Percentiles rank a stretch among this genome's conserved stretches.
These are phyloP conservation scores for Gypsophila paniculata DNA, from an alignment of 179 eudicot species.

Conservation along the genomic window DNA sequence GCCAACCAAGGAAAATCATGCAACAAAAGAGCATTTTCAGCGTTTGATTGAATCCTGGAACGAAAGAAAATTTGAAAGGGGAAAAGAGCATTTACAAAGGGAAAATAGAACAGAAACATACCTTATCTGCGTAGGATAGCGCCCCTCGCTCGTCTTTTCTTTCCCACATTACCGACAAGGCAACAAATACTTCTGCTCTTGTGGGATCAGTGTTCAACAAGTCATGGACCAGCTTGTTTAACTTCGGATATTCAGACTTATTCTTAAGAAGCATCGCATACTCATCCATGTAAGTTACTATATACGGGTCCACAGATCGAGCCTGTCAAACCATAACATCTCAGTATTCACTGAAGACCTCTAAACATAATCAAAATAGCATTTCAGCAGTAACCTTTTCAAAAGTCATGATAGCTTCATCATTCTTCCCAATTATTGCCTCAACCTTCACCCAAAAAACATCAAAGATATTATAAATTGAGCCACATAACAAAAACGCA, in stretches of 20 bases:
- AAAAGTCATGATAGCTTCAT: slow-evolving; percentile 77
- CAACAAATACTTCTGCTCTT: slow-evolving; percentile 88
- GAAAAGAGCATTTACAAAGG: not conserved
- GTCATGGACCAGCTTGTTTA: slow-evolving; percentile 88
- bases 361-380: slow-evolving; percentile 2
- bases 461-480: not conserved
- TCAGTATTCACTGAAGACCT: slow-evolving; percentile 12
- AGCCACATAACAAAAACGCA: slow-evolving; percentile 7
- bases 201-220: slow-evolving; percentile 74
- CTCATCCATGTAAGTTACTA: slow-evolving; percentile 89
- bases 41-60: not conserved
- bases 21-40: slow-evolving; percentile 11
- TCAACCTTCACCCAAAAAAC: slow-evolving; percentile 53
- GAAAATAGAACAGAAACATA: slow-evolving; percentile 22
- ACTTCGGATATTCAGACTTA: slow-evolving; percentile 69
- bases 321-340: slow-evolving; percentile 46
- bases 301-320: slow-evolving; percentile 76
- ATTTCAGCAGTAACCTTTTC: slow-evolving; percentile 53
- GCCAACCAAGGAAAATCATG: slow-evolving; percentile 19
- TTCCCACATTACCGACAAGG: slow-evolving; percentile 86
- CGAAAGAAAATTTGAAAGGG: not conserved
- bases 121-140: slow-evolving; percentile 82
- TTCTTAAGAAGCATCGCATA: slow-evolving; percentile 88
- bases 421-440: slow-evolving; percentile 71
- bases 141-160: slow-evolving; percentile 91